Base-by-base conservation (phyloP, 345 rosid species). In the Lepidium didymum region DNA sequence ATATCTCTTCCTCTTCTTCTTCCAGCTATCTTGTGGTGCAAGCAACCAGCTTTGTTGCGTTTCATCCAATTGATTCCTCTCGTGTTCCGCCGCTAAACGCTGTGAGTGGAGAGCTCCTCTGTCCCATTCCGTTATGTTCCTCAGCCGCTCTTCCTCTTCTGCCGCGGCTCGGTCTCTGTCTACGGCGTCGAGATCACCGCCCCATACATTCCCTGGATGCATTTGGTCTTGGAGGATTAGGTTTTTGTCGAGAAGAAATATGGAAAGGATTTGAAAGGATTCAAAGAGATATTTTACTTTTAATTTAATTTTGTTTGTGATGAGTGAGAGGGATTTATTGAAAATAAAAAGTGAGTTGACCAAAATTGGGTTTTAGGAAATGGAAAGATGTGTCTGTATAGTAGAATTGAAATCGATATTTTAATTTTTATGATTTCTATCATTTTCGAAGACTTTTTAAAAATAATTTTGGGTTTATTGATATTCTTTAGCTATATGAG, bases 41-140 rank as follows among this genome's bases (percentile, higher is more conserved):
- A 89, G 67, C 15, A 92, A 77, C 98, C 96, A 92, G 64, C 96
- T 83, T 79, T 87, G 96, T 29, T 92, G 96, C 3, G 96, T 92
- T 62, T 89, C 94, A 44, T 89, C 92, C 6, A 87, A 75, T 34
- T 58, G 57, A 33, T 79, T 65, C 29, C 75, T 77, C 19, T 71
- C 49, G 0, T 64, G 1, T 56, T 73, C 67, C 0, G 54, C 62
- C 10, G 40, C 13, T 10, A 73, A 58, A 1, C 57, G 76, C 33
- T 75, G 84, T 3, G 75, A 54, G 0, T 76, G 83, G 10, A 85
- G 53, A 25, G 91, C 80, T 3, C 76, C 87, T 73, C 74, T 62
- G 75, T 88, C 96, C 89, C 87, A 80, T 12, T 86, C 87, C 13
- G 34, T 3, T 66, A 49, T 54, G 9, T 53, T 42, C 61, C 76